phyloP scores from a whole-genome alignment of 176 grass and related monocot species.

The Neostapfia colusana region DNA sequence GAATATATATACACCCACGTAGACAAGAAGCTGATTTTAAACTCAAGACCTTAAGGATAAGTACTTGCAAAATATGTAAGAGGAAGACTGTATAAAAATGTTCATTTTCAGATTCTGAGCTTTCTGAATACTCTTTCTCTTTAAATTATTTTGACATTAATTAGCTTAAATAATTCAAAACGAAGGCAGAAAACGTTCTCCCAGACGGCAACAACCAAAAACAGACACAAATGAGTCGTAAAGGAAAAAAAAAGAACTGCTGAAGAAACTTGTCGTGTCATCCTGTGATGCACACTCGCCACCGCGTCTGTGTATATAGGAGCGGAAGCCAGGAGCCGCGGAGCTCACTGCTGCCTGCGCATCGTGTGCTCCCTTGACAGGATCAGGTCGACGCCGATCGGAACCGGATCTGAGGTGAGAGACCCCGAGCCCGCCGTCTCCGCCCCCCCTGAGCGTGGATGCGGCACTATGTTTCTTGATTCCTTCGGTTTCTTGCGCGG shows the following conservation, averaged over 20 bases:
- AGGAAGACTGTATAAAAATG: too few relatives aligned
- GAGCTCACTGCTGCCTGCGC: constrained; percentile 9
- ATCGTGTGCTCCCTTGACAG: not conserved
- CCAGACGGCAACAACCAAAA: not conserved
- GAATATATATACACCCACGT: too few relatives aligned
- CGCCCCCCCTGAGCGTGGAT: not conserved
- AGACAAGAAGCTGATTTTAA: too few relatives aligned
- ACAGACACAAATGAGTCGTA: not conserved
- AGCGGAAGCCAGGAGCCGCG: not conserved
- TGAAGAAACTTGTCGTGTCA: not conserved
- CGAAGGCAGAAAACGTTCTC: too few relatives aligned
- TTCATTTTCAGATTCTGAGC: too few relatives aligned
- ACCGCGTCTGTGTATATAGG: not conserved
- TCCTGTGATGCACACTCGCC: not conserved
- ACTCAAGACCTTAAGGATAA: too few relatives aligned
- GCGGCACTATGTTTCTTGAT: not conserved
- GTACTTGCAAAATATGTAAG: too few relatives aligned
- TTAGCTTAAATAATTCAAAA: too few relatives aligned
- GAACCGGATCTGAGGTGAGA: constrained; percentile 18
- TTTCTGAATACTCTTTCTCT: too few relatives aligned
- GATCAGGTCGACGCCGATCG: not conserved
- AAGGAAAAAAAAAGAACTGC: not conserved
- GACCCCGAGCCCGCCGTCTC: not conserved
- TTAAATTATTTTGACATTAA: too few relatives aligned
- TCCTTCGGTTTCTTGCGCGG: not conserved